These are phyloP conservation scores for Chlorella ohadii DNA, from an alignment of 139 green algal species.

Conservation along the genomic window DNA sequence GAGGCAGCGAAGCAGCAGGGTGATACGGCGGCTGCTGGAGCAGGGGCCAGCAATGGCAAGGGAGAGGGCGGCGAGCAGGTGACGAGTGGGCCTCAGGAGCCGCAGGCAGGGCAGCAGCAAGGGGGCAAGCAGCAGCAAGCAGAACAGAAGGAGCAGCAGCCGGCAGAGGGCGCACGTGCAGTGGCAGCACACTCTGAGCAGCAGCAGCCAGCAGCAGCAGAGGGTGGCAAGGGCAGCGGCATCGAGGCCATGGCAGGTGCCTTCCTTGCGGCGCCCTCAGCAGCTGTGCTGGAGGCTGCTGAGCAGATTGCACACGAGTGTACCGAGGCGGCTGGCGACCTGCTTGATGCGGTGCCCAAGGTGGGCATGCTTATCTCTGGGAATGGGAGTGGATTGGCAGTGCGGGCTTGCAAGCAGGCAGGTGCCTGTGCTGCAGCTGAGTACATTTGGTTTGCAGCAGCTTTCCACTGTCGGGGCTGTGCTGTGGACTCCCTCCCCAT, in stretches of 20 bases:
- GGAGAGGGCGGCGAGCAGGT: too few species aligned
- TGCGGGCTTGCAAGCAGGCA: too few species aligned
- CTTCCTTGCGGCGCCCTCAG: neutral
- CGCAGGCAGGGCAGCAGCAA: neutral
- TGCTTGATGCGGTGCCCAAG: conserved; percentile 19
- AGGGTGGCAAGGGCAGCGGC: conserved; percentile 12
- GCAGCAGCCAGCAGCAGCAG: neutral
- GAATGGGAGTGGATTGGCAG: too few species aligned
- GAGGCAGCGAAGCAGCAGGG: neutral
- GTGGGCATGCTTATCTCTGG: neutral
- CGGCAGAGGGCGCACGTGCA: neutral
- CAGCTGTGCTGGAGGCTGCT: neutral
- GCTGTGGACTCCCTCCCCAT: too few species aligned
- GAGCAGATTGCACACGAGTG: conserved; percentile 3
- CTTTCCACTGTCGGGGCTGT: too few species aligned
- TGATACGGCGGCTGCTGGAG: neutral
- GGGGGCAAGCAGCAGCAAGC: too few species aligned
- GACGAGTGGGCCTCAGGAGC: neutral
- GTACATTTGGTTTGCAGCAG: too few species aligned
- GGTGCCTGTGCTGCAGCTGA: too few species aligned
- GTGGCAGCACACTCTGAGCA: neutral
- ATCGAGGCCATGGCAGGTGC: neutral
- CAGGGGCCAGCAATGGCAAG: neutral
- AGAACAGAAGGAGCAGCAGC: neutral
- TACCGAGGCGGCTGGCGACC: conserved; percentile 5